These are phyloP conservation scores for Pichia sp. DNA, from an alignment of 1,139 yeast species.

Conservation along the genomic window DNA sequence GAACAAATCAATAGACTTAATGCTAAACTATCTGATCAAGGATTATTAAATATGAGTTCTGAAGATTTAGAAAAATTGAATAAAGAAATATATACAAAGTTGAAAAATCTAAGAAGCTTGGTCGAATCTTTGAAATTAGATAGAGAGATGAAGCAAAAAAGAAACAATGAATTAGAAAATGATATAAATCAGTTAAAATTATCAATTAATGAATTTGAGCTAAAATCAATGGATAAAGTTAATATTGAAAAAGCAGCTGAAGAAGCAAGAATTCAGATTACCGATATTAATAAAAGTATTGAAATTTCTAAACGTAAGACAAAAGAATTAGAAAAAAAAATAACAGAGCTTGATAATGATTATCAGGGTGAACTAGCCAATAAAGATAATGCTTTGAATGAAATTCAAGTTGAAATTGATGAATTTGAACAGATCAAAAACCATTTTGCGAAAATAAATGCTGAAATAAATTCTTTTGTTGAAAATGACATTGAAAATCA, in stretches of 20 bases:
- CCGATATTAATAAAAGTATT: slow-evolving; percentile 22
- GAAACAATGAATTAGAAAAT: slow-evolving; percentile 44
- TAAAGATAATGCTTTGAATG: slow-evolving; percentile 16
- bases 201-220: slow-evolving; percentile 50
- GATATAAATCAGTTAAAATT: slow-evolving; percentile 53
- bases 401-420: slow-evolving; percentile 11
- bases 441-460: slow-evolving; percentile 14
- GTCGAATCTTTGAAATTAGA: slow-evolving; percentile 41
- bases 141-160: slow-evolving; percentile 45
- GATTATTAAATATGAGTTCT: slow-evolving; percentile 19
- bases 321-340: slow-evolving; percentile 6
- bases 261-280: slow-evolving; percentile 28
- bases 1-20: slow-evolving; percentile 10
- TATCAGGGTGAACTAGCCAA: slow-evolving; percentile 16
- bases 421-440: slow-evolving; percentile 13
- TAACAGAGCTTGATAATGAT: slow-evolving; percentile 13
- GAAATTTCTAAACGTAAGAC: slow-evolving; percentile 1
- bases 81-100: slow-evolving; percentile 33
- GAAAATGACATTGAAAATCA: slow-evolving; percentile 4
- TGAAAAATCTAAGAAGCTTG: slow-evolving; percentile 40
- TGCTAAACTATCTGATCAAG: slow-evolving; percentile 9
- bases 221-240: slow-evolving; percentile 38
- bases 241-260: slow-evolving; percentile 31
- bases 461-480: slow-evolving; percentile 20
- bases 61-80: slow-evolving; percentile 51